Conservation (phyloP, 176 grass and related monocot species). For the Oropetium thomaeum region DNA sequence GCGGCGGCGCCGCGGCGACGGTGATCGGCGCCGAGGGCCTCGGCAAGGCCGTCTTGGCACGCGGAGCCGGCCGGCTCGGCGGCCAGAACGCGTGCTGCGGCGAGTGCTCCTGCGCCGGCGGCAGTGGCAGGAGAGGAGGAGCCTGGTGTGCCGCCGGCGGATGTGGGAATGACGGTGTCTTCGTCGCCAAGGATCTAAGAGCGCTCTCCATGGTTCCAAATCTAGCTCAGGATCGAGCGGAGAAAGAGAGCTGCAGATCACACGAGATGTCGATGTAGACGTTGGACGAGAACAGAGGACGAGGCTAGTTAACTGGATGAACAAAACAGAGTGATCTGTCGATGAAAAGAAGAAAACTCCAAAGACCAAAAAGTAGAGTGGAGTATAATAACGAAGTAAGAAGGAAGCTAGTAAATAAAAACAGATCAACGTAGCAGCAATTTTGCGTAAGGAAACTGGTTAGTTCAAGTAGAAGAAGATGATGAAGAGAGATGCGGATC, state of each 20-base stretch:
- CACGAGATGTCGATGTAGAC: neutral
- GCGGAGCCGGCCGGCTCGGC: neutral
- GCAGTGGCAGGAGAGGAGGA: constrained; percentile 59
- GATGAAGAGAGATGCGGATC: neutral
- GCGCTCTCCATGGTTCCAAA: neutral
- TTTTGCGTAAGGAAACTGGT: neutral
- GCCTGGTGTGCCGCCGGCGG: constrained; percentile 30
- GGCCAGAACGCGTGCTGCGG: constrained; percentile 18
- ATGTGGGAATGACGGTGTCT: constrained; percentile 13
- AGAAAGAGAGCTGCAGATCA: neutral
- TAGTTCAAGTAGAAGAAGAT: neutral
- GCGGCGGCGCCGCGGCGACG: constrained; percentile 2
- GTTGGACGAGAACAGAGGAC: neutral
- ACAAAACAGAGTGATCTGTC: neutral
- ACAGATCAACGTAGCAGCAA: constrained; percentile 11
- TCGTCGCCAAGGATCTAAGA: constrained; percentile 36
- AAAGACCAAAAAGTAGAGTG: neutral
- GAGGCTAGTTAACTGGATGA: neutral
- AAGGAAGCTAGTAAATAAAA: constrained; percentile 19
- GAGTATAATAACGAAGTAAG: neutral
- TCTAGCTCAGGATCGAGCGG: neutral
- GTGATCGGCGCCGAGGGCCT: constrained; percentile 31
- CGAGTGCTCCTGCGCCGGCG: constrained; percentile 25
- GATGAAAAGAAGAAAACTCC: neutral
- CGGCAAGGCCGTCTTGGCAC: constrained; percentile 11